A percentile compares a stretch with the other conserved stretches of the same genome.
Evolutionary conservation across 305 asterid genomes (phyloP).

Genomic region (Lippia alba): DNA sequence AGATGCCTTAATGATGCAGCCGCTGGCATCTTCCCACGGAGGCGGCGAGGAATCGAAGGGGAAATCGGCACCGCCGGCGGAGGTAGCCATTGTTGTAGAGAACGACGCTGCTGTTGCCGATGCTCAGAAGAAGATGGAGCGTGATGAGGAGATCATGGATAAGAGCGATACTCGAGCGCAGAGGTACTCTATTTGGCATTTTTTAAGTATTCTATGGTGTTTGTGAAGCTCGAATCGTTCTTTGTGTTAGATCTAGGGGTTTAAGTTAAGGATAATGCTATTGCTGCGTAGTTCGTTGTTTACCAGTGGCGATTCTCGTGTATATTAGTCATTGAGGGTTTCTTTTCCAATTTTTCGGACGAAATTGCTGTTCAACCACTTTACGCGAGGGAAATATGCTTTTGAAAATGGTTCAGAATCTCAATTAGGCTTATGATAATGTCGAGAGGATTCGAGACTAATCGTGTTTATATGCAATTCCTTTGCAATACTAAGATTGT

Average conservation of each 20-base stretch:
- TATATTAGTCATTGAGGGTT: not conserved
- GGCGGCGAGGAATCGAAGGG: slow-evolving; percentile 33
- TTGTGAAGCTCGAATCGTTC: not conserved
- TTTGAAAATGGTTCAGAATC: not conserved
- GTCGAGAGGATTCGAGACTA: not conserved
- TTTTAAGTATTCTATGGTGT: slow-evolving; percentile 3
- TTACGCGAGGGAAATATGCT: not conserved
- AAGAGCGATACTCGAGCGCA: slow-evolving; percentile 48
- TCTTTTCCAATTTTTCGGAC: not conserved
- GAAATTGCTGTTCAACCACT: not conserved
- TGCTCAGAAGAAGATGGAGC: not conserved
- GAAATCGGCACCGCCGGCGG: slow-evolving; percentile 21
- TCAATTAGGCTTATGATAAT: not conserved
- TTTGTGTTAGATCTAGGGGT: slow-evolving; percentile 6
- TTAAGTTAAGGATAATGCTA: slow-evolving; percentile 2
- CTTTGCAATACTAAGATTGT: not conserved
- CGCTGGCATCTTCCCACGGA: slow-evolving; percentile 24
- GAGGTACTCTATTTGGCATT: slow-evolving; percentile 40
- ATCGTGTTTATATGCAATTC: not conserved
- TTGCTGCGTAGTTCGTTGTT: not conserved
- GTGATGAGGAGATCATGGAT: slow-evolving; percentile 43
- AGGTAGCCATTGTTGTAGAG: slow-evolving; percentile 13
- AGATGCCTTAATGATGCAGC: slow-evolving; percentile 19
- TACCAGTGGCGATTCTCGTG: not conserved
- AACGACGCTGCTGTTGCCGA: slow-evolving; percentile 20